Base-by-base conservation (phyloP, 2,329 filamentous ascomycete species). In the Colletotrichum caudatum region DNA sequence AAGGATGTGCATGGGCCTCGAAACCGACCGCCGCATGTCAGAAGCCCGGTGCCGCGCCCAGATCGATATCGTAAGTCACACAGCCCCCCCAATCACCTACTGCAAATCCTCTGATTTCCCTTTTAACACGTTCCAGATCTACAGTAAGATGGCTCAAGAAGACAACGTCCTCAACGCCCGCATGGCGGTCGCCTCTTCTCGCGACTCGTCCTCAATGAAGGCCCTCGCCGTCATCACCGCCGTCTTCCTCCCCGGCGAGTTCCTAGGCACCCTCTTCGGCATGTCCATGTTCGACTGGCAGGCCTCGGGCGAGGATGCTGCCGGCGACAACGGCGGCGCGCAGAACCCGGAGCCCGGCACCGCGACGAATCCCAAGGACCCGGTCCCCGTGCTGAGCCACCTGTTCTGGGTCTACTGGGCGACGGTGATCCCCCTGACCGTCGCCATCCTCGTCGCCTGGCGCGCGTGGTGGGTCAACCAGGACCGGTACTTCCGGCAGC, bases 61-160 rank as follows among this genome's bases (percentile, higher is more conserved):
- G 73, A 84, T 84, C 58, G 83, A 85, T 44, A 85, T 85, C 73
- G 82, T 83, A 69, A 78, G 81, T 76, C 4, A 5, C 2, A 6
- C 20, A 18, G 1, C 3, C 16, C 12, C 33, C 1, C 2, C 8
- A n/a, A 1, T 5, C 18, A 26, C 41, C 7, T 5, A 20, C 1
- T 35, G 2, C 16, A 8, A 20, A 20, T 44, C 18, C 41, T 3
- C 41, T 2, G 7, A 29, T 6, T 29, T 12, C 2, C 29, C 7
- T 11, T 26, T 75, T 77, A 11, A 75, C 29, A 26, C 5, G 1
- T 2, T 20, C 1, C 58, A 83, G 81, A 85, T 85, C 69, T 85
- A 84, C 78, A 83, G 81, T 73, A 85, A 84, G 74, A 84, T 85
- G 81, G 84, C 84, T 4, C 83, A 85, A 72, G 84, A 85, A 69